Base-by-base conservation (phyloP, 306 rosid species). In the Lathyrus aphaca region DNA sequence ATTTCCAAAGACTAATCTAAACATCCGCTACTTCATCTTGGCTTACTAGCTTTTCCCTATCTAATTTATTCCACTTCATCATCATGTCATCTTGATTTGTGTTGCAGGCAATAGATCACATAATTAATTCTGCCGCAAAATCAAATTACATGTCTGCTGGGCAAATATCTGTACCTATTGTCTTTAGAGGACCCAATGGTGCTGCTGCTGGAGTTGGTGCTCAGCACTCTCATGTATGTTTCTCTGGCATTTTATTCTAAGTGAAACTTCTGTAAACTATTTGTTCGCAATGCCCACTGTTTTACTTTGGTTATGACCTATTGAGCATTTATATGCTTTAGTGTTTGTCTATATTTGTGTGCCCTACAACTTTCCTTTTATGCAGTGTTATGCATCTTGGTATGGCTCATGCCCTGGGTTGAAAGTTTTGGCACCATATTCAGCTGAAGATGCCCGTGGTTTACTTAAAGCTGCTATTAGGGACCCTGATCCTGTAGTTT, bases 161-260 rank as follows among this genome's bases (percentile, higher is more conserved):
- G 61, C 94, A 91, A 85, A 89, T 95, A 66, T 62, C 82, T 62
- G 99, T 95, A 39, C 97, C 99, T 43, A 91, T 95, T 64, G 99
- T 95, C 68, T 95, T 95, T 71, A 89, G 99, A 84, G 99, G 99
- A 67, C 99, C 99, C 69, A 95, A 91, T 51, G 99, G 99, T 73
- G 99, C 99, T 68, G 99, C 99, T 72, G 89, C 99, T 68, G 99
- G 99, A 51, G 99, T 95, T 79, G 99, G 97, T 79, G 99, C 99
- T 43, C 99, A 95, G 82, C 99, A 95, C 81, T 95, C 99, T 84
- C 99, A 91, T 9, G 97, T 94, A 88, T 46, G 84, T 70, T 64
- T 80, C 66, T 48, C 27, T 8, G 6, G 51, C 68, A 74, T 69
- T 80, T 57, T 58, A 30, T 59, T 68, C 32, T 59, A 42, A 25